These are phyloP conservation scores for Pseudomicrostroma phylloplanum DNA, from an alignment of 1,284 basidiomycete species.

Conservation along the genomic window DNA sequence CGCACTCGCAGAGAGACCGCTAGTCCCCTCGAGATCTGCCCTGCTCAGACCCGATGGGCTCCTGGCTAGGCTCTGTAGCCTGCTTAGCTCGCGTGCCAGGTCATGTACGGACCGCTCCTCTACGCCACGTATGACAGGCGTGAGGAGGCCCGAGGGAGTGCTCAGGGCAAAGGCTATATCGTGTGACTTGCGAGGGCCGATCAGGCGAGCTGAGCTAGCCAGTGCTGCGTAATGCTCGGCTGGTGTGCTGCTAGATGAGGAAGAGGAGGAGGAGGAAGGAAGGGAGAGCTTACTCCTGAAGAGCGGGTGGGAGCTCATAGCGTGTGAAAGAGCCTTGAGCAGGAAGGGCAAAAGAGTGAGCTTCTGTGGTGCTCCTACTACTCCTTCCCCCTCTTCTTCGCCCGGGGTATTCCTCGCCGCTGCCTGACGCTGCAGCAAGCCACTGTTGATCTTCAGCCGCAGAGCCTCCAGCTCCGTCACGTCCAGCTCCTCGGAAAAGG, in stretches of 20 bases:
- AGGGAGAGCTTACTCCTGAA: conserved; percentile 54
- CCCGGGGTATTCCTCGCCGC: background rate
- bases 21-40: conserved; percentile 16
- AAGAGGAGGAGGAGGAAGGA: conserved; percentile 4
- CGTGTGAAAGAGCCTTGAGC: conserved; percentile 72
- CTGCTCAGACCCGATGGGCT: conserved; percentile 17
- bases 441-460: conserved; percentile 58
- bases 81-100: conserved; percentile 51
- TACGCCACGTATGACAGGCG: conserved; percentile 68
- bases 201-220: conserved; percentile 16
- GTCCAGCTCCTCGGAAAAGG: conserved; percentile 66
- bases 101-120: conserved; percentile 62
- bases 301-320: conserved; percentile 76
- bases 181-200: conserved; percentile 21
- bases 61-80: conserved; percentile 20
- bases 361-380: conserved; percentile 55
- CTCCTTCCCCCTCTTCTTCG: conserved; percentile 11
- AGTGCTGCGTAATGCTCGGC: background rate
- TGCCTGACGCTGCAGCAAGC: no score
- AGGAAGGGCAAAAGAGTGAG: conserved; percentile 79
- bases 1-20: conserved; percentile 58
- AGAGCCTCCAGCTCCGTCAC: conserved; percentile 69
- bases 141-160: conserved; percentile 74
- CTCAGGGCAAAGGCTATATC: conserved; percentile 63
- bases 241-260: background rate